These are phyloP conservation scores for Eucalyptus curtisii DNA, from an alignment of 345 rosid genomes.

Conservation along the genomic window DNA sequence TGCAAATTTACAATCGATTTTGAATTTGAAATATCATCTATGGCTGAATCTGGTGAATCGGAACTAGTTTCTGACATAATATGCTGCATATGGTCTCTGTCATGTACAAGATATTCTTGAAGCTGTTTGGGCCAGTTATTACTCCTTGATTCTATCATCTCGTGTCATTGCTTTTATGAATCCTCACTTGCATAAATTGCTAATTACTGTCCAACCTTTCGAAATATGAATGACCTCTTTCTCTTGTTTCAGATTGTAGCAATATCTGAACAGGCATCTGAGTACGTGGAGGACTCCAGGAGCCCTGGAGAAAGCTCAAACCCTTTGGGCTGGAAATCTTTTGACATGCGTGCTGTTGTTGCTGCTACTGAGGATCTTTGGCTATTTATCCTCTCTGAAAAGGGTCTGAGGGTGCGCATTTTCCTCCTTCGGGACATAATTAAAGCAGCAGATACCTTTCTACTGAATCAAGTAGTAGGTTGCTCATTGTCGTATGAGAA, in stretches of 20 bases:
- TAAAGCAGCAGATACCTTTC: slow-evolving; percentile 44
- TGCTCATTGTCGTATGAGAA: slow-evolving; percentile 6
- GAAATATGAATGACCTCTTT: neutral
- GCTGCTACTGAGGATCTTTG: slow-evolving; percentile 89
- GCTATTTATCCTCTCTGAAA: slow-evolving; percentile 64
- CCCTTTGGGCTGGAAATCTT: slow-evolving; percentile 59
- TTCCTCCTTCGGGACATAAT: slow-evolving; percentile 74
- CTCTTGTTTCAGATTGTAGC: slow-evolving; percentile 56
- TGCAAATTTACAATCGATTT: neutral
- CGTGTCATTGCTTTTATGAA: neutral
- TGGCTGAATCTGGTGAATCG: neutral
- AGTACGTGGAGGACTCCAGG: slow-evolving; percentile 21
- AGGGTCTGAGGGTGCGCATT: slow-evolving; percentile 70
- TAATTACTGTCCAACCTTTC: neutral
- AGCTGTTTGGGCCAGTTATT: neutral
- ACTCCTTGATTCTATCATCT: neutral
- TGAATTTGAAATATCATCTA: neutral
- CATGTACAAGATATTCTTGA: neutral
- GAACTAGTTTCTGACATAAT: neutral
- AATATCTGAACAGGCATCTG: slow-evolving; percentile 79
- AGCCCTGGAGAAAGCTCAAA: slow-evolving; percentile 7
- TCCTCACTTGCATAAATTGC: neutral
- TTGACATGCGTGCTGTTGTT: slow-evolving; percentile 79
- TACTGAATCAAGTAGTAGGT: slow-evolving; percentile 33
- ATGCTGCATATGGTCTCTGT: neutral